Evolutionary conservation across 192 early-diverging fungal genomes (phyloP).

Genomic region (Physocladia obscura): DNA sequence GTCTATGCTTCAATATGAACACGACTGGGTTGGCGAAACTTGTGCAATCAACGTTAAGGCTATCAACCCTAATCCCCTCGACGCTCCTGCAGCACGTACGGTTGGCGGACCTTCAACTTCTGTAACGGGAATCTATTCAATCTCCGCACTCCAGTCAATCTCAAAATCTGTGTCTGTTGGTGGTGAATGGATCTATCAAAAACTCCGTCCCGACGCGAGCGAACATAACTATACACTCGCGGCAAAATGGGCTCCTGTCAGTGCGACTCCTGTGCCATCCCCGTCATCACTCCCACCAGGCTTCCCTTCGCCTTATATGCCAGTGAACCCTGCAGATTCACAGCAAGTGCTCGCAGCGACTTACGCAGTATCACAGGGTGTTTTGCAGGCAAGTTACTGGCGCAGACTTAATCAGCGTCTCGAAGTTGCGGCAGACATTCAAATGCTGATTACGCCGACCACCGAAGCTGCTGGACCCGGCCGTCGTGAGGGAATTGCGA

Average conservation of each 20-base stretch:
- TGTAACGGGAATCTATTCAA: slow-evolving; percentile 83
- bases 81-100: slow-evolving; percentile 42
- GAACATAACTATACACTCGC: slow-evolving; percentile 70
- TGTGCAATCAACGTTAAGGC: slow-evolving; percentile 89
- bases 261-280: slow-evolving; percentile 44
- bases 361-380: slow-evolving; percentile 46
- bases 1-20: slow-evolving; percentile 88
- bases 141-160: slow-evolving; percentile 89
- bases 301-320: slow-evolving; percentile 51
- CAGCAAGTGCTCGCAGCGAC: slow-evolving; percentile 53
- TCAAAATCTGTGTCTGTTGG: slow-evolving; percentile 80
- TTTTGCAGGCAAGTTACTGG: slow-evolving; percentile 83
- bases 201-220: slow-evolving; percentile 76
- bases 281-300: slow-evolving; percentile 54
- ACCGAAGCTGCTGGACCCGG: slow-evolving; percentile 50
- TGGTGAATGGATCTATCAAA: slow-evolving; percentile 79
- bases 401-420: slow-evolving; percentile 89
- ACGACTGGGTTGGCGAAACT: slow-evolving; percentile 88
- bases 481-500: slow-evolving; percentile 85
- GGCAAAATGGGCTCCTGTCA: slow-evolving; percentile 42
- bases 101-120: slow-evolving; percentile 21
- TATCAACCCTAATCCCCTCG: slow-evolving; percentile 90
- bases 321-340: slow-evolving; percentile 54
- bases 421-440: slow-evolving; percentile 89
- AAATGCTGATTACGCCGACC: slow-evolving; percentile 62